phyloP scores from a whole-genome alignment of 345 rosid genomes.

The Streptanthus diversifolius region DNA sequence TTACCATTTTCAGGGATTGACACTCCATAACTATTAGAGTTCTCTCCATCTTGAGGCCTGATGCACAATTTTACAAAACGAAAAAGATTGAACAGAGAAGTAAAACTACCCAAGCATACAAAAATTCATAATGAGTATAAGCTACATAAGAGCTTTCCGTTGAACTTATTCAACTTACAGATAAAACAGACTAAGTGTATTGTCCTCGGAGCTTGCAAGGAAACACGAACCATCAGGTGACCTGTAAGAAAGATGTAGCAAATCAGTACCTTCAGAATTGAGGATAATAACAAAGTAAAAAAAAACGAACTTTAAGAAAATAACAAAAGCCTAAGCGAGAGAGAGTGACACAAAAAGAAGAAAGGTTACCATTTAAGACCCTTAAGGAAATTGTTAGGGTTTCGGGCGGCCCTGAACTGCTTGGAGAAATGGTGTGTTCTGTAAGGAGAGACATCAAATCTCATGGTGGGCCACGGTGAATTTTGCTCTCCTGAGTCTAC shows the following conservation, averaged over 20 bases:
- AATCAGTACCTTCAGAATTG: neutral
- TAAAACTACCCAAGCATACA: neutral
- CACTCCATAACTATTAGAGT: constrained; percentile 22
- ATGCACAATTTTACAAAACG: neutral
- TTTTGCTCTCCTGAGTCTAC: constrained; percentile 32
- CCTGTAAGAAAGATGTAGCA: constrained; percentile 44
- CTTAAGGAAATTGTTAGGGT: constrained; percentile 89
- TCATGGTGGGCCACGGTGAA: constrained; percentile 50
- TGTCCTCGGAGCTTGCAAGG: constrained; percentile 76
- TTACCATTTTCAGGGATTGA: constrained; percentile 30
- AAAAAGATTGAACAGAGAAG: neutral
- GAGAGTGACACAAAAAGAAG: neutral
- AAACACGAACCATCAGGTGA: constrained; percentile 96
- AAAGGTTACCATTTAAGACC: constrained; percentile 64
- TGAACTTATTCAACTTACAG: constrained; percentile 42
- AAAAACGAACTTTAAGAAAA: neutral
- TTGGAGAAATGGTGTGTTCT: constrained; percentile 63
- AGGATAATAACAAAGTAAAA: neutral
- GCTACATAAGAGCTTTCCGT: neutral
- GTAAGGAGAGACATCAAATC: constrained; percentile 61
- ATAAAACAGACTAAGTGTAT: constrained; percentile 63
- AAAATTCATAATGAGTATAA: neutral
- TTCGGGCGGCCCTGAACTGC: constrained; percentile 54
- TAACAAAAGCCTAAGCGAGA: neutral
- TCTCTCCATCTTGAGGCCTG: constrained; percentile 37